Percentiles rank a stretch among this genome's conserved stretches.
phyloP scores from a whole-genome alignment of 441 rosid genomes.

The Adansonia rubrostipa region DNA sequence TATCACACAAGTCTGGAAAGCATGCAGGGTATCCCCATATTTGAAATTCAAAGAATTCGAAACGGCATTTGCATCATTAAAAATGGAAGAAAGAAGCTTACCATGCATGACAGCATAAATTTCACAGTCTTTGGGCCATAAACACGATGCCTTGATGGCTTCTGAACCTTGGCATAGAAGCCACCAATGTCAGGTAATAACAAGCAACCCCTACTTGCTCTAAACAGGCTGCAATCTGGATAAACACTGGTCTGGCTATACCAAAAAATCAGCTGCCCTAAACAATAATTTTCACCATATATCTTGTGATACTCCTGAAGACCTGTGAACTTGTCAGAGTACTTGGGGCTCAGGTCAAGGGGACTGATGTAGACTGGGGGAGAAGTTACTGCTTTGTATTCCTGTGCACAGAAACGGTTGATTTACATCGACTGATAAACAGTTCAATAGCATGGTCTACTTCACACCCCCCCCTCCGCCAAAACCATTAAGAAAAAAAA shows the following conservation, averaged over 20 bases:
- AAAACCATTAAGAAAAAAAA: background rate
- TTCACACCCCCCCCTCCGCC: background rate
- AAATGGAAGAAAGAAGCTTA: constrained; percentile 37
- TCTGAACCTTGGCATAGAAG: constrained; percentile 88
- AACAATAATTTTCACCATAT: constrained; percentile 92
- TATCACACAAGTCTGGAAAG: background rate
- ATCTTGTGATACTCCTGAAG: constrained; percentile 79
- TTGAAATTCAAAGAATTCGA: background rate
- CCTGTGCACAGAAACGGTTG: constrained; percentile 50
- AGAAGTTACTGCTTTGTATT: constrained; percentile 77
- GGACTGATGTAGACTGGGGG: constrained; percentile 90
- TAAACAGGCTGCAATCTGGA: constrained; percentile 80
- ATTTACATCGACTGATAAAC: constrained; percentile 29
- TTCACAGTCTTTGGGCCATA: constrained; percentile 82
- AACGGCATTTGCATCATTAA: background rate
- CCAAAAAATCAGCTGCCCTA: constrained; percentile 98
- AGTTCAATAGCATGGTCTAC: background rate
- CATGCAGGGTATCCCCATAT: background rate
- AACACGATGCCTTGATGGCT: constrained; percentile 78
- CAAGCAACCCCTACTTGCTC: constrained; percentile 86
- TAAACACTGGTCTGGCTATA: constrained; percentile 81
- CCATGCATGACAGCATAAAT: constrained; percentile 88
- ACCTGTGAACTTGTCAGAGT: constrained; percentile 66
- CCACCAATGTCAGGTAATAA: constrained; percentile 86
- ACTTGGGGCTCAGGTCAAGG: constrained; percentile 94